Base-by-base conservation (phyloP, 768 basidiomycete species). In the Lactifluus piperatus region DNA sequence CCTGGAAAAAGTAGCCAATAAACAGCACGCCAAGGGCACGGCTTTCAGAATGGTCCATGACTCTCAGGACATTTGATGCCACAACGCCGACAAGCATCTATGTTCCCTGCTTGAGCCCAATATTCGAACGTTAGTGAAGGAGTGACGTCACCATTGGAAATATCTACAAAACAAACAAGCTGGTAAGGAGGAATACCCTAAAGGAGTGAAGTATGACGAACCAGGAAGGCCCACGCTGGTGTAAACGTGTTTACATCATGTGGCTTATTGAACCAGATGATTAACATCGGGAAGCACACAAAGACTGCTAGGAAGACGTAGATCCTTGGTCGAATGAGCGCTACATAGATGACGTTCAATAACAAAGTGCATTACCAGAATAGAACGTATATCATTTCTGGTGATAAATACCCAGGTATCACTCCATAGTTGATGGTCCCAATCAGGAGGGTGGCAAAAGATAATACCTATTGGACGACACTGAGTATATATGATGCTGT, bases 41-140 rank as follows among this genome's bases (percentile, higher is more conserved):
- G 20, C 65, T 46, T 30, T 77, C 76, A 10, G 66, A 57, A 6
- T 70, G 67, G 16, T 71, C 64, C 24, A 77, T 64, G 16, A 76
- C 76, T 43, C 68, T 68, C 37, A 79, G 64, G 3, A 75, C 75
- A 51, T 78, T 76, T 65, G 74, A 74, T 2, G 77, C 74, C 18
- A 79, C 72, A 14, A 78, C 75, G 39, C 78, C 77, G 30, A 77
- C 76, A 4, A 78, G 71, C 77, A 78, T 78, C 76, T 76, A 56
- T 6, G 44, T 11, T 22, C 9, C 8, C n/a, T 13, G 22, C 30
- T 53, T 60, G 24, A 62, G 48, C n/a, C 32, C 26, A 47, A 57
- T 46, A 24, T 4, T 45, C 24, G 18, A 37, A 22, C 22, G 47
- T 51, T 52, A 51, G 30, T 47, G 2, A 18, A 18, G 37, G 20